A percentile compares a stretch with the other conserved stretches of the same genome.
These are phyloP conservation scores for Penicillium coffeae DNA, from an alignment of 495 filamentous ascomycete genomes.

Conservation along the genomic window DNA sequence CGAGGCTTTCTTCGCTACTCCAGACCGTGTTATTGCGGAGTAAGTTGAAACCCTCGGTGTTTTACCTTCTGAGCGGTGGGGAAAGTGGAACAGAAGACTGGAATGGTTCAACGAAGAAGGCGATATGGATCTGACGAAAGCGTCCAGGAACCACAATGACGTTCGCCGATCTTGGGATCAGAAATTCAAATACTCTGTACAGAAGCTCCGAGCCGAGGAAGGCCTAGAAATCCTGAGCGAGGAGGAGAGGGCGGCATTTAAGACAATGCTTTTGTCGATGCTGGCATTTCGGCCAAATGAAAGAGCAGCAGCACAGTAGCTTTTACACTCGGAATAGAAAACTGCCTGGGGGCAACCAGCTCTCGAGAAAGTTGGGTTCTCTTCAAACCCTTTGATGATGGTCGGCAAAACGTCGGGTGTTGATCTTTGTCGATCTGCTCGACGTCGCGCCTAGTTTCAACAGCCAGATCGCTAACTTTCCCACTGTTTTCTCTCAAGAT, in stretches of 20 bases:
- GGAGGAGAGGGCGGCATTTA: conserved; percentile 15
- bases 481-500: not conserved
- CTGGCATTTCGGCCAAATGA: conserved; percentile 9
- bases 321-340: conserved; percentile 15
- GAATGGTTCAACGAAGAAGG: conserved; percentile 21
- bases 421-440: not conserved
- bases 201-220: conserved; percentile 17
- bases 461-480: not conserved
- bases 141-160: conserved; percentile 9
- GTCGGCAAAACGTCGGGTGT: not conserved
- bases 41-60: conserved; percentile 23
- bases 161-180: conserved; percentile 8
- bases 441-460: not conserved
- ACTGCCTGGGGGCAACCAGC: conserved; percentile 9
- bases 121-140: conserved; percentile 8
- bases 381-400: conserved; percentile 1
- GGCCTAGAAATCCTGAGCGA: conserved; percentile 13
- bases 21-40: conserved; percentile 23
- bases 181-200: conserved; percentile 15
- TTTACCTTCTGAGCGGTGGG: conserved; percentile 30
- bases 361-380: conserved; percentile 5
- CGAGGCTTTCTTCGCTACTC: conserved; percentile 12
- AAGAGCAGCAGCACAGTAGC: conserved; percentile 12
- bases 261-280: conserved; percentile 20
- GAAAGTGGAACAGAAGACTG: conserved; percentile 10